Evolutionary conservation across 2,329 filamentous ascomycete species (phyloP).

Genomic region (Rachicladosporium sp.): DNA sequence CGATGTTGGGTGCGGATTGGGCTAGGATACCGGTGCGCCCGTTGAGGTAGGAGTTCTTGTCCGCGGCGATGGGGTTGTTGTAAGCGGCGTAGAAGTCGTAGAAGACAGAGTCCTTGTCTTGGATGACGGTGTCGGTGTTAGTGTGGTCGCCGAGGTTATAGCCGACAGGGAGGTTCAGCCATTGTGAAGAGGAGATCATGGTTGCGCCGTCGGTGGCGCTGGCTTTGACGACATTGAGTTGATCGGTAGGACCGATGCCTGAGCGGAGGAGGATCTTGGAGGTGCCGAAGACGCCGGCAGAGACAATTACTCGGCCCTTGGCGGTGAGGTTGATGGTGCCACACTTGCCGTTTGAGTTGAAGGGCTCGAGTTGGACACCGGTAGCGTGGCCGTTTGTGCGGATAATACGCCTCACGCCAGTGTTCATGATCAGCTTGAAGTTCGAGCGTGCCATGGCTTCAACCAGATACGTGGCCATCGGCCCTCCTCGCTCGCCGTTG

Average conservation of each 20-base stretch:
- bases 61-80: slow-evolving; percentile 28
- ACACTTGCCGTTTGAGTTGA: slow-evolving; percentile 40
- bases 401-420: slow-evolving; percentile 51
- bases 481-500: slow-evolving; percentile 54
- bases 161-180: slow-evolving; percentile 41
- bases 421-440: slow-evolving; percentile 56
- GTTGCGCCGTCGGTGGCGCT: slow-evolving; percentile 30
- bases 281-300: slow-evolving; percentile 56
- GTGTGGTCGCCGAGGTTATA: slow-evolving; percentile 40
- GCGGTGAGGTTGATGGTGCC: slow-evolving; percentile 50
- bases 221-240: slow-evolving; percentile 35
- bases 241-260: slow-evolving; percentile 50
- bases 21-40: slow-evolving; percentile 48
- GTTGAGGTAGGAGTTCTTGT: slow-evolving; percentile 31
- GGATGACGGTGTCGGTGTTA: slow-evolving; percentile 45
- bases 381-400: slow-evolving; percentile 50
- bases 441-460: slow-evolving; percentile 47
- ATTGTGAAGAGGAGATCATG: slow-evolving; percentile 31
- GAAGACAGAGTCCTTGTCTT: slow-evolving; percentile 41
- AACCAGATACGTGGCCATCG: slow-evolving; percentile 59
- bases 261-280: slow-evolving; percentile 56
- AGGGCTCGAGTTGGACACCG: slow-evolving; percentile 54
- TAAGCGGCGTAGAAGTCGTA: slow-evolving; percentile 57
- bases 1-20: slow-evolving; percentile 54
- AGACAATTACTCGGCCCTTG: slow-evolving; percentile 50